Conservation (phyloP, 1,284 basidiomycete species). For the Leccinum subrobustum region DNA sequence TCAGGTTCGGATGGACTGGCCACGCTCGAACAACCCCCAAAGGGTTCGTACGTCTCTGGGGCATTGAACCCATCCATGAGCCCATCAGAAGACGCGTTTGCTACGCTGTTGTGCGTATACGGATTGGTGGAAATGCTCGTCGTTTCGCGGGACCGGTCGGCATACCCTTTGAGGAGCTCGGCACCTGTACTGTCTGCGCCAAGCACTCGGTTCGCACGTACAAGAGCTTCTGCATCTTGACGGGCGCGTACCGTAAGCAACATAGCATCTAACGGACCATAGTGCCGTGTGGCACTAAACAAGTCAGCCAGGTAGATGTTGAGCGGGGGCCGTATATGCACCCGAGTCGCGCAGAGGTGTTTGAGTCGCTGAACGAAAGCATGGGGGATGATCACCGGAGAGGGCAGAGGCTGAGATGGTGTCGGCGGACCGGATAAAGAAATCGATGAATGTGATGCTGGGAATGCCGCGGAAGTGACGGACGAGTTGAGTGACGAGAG, state of each 20-base stretch:
- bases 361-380: conserved; percentile 37
- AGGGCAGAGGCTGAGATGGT: conserved; percentile 14
- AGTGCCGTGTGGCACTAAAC: conserved; percentile 69
- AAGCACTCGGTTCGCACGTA: conserved; percentile 62
- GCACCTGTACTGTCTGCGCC: conserved; percentile 54
- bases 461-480: conserved; percentile 26
- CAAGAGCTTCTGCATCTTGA: conserved; percentile 59
- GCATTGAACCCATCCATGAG: conserved; percentile 21
- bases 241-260: conserved; percentile 60
- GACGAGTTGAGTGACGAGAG: conserved; percentile 25
- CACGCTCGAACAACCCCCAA: background rate
- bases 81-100: conserved; percentile 26
- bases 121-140: conserved; percentile 21
- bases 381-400: conserved; percentile 38
- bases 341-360: conserved; percentile 39
- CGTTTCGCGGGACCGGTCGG: conserved; percentile 23
- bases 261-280: conserved; percentile 65
- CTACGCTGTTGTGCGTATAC: conserved; percentile 18
- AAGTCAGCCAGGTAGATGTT: conserved; percentile 68
- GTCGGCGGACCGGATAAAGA: conserved; percentile 21
- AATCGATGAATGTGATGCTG: conserved; percentile 15
- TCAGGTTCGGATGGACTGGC: conserved; percentile 13
- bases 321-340: conserved; percentile 47
- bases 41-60: conserved; percentile 10
- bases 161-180: conserved; percentile 41